Conservation (phyloP, 2,329 filamentous ascomycete genomes). For the Thelonectria rubi region DNA sequence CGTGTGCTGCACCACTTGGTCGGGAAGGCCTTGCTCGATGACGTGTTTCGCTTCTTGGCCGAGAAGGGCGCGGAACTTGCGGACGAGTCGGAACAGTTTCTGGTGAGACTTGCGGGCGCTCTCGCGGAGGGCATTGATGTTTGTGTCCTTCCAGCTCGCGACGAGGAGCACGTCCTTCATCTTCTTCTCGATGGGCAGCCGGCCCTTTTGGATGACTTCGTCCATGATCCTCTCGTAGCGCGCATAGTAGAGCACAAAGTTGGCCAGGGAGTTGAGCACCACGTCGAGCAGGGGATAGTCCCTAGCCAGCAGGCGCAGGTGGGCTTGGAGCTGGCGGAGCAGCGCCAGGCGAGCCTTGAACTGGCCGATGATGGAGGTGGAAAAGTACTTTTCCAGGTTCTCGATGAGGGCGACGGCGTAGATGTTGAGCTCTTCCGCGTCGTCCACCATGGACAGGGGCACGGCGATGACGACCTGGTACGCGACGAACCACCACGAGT, state of each 20-base stretch:
- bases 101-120: slow-evolving; percentile 90
- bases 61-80: slow-evolving; percentile 86
- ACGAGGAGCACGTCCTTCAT: slow-evolving; percentile 93
- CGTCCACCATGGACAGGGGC: slow-evolving; percentile 71
- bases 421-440: slow-evolving; percentile 64
- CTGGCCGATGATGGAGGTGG: slow-evolving; percentile 81
- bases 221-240: slow-evolving; percentile 74
- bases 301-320: slow-evolving; percentile 68
- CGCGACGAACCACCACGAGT: slow-evolving; percentile 95
- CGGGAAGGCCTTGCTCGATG: slow-evolving; percentile 66
- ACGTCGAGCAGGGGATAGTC: slow-evolving; percentile 67
- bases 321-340: slow-evolving; percentile 69
- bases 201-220: slow-evolving; percentile 73
- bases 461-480: slow-evolving; percentile 88
- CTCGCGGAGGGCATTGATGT: slow-evolving; percentile 87
- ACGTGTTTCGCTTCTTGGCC: slow-evolving; percentile 77
- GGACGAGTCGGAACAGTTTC: slow-evolving; percentile 89
- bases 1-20: slow-evolving; percentile 49
- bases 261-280: slow-evolving; percentile 72
- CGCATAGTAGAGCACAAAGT: slow-evolving; percentile 79
- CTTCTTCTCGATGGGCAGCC: slow-evolving; percentile 82
- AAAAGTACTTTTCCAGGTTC: slow-evolving; percentile 82
- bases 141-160: slow-evolving; percentile 98
- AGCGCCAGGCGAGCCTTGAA: slow-evolving; percentile 77
- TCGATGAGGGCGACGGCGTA: slow-evolving; percentile 77